phyloP scores from a whole-genome alignment of 2,329 filamentous ascomycete genomes.

The Ceratocystis smalleyi region DNA sequence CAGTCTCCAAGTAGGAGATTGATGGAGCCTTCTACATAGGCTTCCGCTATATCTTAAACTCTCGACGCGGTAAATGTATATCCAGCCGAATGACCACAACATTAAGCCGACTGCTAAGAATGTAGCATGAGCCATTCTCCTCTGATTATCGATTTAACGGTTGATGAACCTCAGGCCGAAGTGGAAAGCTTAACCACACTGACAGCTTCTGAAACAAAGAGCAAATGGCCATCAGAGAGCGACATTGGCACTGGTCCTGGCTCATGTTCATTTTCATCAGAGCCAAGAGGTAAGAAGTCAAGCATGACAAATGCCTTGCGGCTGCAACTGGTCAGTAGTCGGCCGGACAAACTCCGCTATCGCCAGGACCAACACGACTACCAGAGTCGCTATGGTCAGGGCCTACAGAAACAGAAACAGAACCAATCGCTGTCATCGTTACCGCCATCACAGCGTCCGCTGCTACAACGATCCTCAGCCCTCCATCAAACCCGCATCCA shows the following conservation, averaged over 20 bases:
- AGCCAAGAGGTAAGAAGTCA: background rate
- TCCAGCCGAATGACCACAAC: background rate
- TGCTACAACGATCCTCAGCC: background rate
- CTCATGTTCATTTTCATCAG: too few species aligned
- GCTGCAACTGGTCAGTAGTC: background rate
- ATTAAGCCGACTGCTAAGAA: background rate
- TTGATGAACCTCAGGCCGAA: background rate
- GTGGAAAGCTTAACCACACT: background rate
- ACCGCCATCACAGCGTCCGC: background rate
- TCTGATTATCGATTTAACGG: background rate
- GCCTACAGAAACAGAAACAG: background rate
- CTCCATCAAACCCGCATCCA: background rate
- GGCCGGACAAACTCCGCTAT: background rate
- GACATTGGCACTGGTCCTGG: background rate
- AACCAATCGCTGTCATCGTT: background rate
- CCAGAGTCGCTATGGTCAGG: background rate
- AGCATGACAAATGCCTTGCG: background rate
- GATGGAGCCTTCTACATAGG: too few species aligned
- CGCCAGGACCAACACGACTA: background rate
- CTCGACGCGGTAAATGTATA: background rate
- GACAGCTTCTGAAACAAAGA: background rate
- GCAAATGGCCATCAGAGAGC: background rate
- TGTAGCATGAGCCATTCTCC: slow-evolving; percentile 2
- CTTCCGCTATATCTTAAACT: background rate
- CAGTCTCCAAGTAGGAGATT: too few species aligned